Base-by-base conservation (phyloP, 306 rosid species). In the Phaseolus lunatus region DNA sequence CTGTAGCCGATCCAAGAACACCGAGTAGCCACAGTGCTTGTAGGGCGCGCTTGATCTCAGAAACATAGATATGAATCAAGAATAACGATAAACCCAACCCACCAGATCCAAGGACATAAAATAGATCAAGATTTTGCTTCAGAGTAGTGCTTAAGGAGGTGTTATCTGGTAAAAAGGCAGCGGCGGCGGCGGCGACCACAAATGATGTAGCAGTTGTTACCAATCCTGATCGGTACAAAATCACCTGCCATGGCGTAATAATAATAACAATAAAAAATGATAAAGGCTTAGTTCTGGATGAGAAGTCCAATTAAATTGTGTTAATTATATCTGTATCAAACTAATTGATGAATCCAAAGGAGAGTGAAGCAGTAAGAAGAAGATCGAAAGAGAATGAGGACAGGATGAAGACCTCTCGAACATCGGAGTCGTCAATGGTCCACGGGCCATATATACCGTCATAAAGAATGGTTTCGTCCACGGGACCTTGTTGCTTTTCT, bases 21-120 rank as follows among this genome's bases (percentile, higher is more conserved):
- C 96, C 98, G 67, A 90, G 87, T n/a, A 54, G 89, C 97, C 98
- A 94, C 3, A 94, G 76, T 39, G 95, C 90, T 88, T 94, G 97
- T 44, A 94, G 85, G 56, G 89, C 61, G 64, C 92, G 96, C 92
- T 94, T 94, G 74, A 94, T 94, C 80, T 86, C 85, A 64, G 93
- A 80, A 24, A 94, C 90, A 76, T 94, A 94, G 33, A 90, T 90
- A 76, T 92, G 98, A 74, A 94, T 92, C 89, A 92, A 83, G 31
- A 90, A 10, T 27, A 92, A 73, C 9, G 98, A 87, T 78, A 92
- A 64, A 66, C 97, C 98, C 85, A 94, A 75, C 37, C 96, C 96
- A 83, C 83, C 89, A 9, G 90, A 86, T 52, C 97, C 98, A 13
- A 86, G 48, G 24, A 83, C 75, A 63, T 88, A 94, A 1, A 89